Evolutionary conservation across 495 filamentous ascomycete genomes (phyloP), one percentile per base, ranked within the genome.

Genomic region (Annulohypoxylon stygium): DNA sequence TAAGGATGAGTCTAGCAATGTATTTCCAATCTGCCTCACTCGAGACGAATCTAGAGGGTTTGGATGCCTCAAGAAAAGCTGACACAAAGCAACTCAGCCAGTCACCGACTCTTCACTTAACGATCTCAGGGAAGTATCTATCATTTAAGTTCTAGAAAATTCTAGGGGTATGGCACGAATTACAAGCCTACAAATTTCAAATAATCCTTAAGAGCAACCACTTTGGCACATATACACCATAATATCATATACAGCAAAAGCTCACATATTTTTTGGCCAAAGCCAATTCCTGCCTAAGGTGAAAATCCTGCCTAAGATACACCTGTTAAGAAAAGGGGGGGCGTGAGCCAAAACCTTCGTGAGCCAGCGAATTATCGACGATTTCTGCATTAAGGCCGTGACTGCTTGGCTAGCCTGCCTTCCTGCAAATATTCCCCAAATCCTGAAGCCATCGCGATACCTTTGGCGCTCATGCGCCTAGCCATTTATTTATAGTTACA

Each of bases 401-500:
- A 26, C 43, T 41, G 37, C 12, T 60, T 7, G 6, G 39, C 51
- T 54, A 37, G 20, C 20, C 53, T 20, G 53, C 53, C 53, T 36
- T 37, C 51, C 51, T 45, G 51, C 26, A 39, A 53, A 37, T 26
- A 50, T 48, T 18, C 63, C 55, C 47, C 25, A 10, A 25, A 16
- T 39, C 54, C 64, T 54, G 30, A 41, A 60, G 23, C 45, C 53
- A 23, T 39, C 33, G 30, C 41, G 5, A 51, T n/a, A 43, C 54
- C 54, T 12, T 53, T 7, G 14, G 36, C 39, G 48, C 1, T 50
- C 1, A 20, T 48, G n/a, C 58, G 47, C 45, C 48, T 61, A 54
- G 14, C 37, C 30, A 23, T 48, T 47, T 67, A 25, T 58, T 41
- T 71, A 71, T 71, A 71, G 66, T 71, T 71, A 71, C 69, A 71